Conservation (phyloP, 495 filamentous ascomycete species). For the Penicillium paxilli region DNA sequence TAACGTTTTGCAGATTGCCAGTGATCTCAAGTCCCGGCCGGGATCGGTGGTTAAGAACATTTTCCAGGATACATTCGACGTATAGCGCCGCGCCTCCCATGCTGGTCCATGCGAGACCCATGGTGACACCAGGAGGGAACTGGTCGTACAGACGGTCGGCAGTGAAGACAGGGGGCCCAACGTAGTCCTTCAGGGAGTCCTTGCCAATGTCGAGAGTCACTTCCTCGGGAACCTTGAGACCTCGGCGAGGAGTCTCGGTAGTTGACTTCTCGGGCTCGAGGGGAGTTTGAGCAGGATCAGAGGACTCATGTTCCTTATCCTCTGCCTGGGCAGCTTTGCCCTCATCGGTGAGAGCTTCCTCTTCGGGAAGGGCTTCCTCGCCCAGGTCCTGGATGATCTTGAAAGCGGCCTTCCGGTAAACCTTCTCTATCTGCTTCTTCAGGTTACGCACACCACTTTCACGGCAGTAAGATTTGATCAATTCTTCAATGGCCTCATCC, state of each 20-base stretch:
- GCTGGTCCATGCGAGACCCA: conserved; percentile 98
- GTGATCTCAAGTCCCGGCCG: conserved; percentile 83
- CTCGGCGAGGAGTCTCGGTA: conserved; percentile 71
- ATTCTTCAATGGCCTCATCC: conserved; percentile 84
- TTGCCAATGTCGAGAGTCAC: conserved; percentile 88
- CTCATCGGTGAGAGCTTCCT: conserved; percentile 81
- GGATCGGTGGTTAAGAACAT: conserved; percentile 66
- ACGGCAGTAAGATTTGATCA: conserved; percentile 98
- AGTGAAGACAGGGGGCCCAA: conserved; percentile 93
- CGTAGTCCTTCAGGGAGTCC: conserved; percentile 94
- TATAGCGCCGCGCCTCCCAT: conserved; percentile 97
- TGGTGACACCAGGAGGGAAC: conserved; percentile 94
- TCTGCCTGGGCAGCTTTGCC: conserved; percentile 80
- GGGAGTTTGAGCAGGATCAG: conserved; percentile 58
- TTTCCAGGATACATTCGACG: conserved; percentile 94
- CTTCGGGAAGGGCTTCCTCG: conserved; percentile 79
- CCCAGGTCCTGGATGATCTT: conserved; percentile 96
- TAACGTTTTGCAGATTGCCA: conserved; percentile 92
- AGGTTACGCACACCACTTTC: conserved; percentile 96
- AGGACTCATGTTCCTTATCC: conserved; percentile 59
- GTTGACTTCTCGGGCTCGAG: conserved; percentile 66
- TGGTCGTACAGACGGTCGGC: conserved; percentile 93
- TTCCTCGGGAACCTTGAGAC: conserved; percentile 80
- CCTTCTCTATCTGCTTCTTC: conserved; percentile 99
- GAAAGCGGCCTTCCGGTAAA: conserved; percentile 94